phyloP scores from a whole-genome alignment of 345 rosid genomes.

The Pistacia vera region DNA sequence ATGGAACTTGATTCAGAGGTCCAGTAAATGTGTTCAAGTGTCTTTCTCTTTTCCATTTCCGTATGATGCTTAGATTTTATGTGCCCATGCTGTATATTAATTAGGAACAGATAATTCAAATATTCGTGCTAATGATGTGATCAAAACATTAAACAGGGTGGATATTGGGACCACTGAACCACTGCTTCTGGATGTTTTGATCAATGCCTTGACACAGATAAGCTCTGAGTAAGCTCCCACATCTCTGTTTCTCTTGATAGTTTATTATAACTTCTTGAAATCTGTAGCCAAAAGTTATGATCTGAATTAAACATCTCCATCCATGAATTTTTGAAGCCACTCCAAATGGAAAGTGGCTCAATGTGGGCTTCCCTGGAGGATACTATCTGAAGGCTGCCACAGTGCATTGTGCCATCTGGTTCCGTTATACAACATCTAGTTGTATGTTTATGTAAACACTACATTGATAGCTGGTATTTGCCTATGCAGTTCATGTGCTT shows the following conservation, averaged over 20 bases:
- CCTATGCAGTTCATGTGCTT: neutral
- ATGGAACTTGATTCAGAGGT: constrained; percentile 19
- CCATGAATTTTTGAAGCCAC: neutral
- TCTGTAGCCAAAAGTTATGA: neutral
- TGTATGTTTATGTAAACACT: neutral
- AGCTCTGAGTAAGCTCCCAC: constrained; percentile 76
- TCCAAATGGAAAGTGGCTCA: neutral
- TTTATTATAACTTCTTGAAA: neutral
- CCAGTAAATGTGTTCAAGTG: neutral
- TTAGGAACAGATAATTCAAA: neutral
- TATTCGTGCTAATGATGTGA: constrained; percentile 15
- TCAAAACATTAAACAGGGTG: constrained; percentile 52
- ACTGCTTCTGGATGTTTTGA: constrained; percentile 75
- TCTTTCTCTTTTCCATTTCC: neutral
- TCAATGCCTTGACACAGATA: constrained; percentile 87
- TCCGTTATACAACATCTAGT: neutral
- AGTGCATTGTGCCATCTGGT: neutral
- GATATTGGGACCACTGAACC: constrained; percentile 86
- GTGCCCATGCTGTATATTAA: neutral
- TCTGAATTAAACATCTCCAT: neutral
- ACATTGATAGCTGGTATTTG: neutral
- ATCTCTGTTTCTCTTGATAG: neutral
- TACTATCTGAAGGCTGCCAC: neutral
- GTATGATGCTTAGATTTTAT: neutral
- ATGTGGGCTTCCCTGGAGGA: neutral